These are phyloP conservation scores for Ogataea populi-albae DNA, from an alignment of 805 yeast genomes.

Conservation along the genomic window DNA sequence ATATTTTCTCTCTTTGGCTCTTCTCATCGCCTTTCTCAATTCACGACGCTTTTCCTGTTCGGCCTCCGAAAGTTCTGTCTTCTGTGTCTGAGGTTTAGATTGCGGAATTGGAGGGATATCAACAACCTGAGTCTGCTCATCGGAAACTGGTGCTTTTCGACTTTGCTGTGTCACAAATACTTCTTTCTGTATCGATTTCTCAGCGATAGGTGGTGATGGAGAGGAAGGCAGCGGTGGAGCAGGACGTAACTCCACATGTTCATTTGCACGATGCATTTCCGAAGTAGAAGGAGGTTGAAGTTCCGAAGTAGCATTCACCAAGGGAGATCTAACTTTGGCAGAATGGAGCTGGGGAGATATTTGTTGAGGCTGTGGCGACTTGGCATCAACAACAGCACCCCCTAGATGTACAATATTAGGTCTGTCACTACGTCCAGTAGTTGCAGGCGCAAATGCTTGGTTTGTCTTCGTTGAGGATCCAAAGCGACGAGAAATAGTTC, in stretches of 20 bases:
- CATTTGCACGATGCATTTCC: no score
- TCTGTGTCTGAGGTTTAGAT: conserved; percentile 20
- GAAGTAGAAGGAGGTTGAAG: no score
- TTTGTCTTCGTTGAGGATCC: conserved; percentile 8
- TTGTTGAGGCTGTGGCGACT: conserved; percentile 2
- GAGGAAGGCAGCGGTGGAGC: conserved; percentile 6
- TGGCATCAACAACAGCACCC: conserved; percentile 9
- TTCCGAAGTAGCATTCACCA: no score
- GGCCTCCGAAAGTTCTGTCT: conserved; percentile 48
- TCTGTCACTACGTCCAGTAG: conserved; percentile 5
- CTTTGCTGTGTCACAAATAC: not conserved
- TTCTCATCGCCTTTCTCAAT: conserved; percentile 76
- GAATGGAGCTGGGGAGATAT: not conserved
- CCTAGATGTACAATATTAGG: conserved; percentile 20
- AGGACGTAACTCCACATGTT: conserved; percentile 3
- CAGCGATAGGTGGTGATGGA: not conserved
- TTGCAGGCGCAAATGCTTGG: conserved; percentile 1
- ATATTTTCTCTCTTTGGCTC: conserved; percentile 66
- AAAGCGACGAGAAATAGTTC: conserved; percentile 29
- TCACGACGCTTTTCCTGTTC: conserved; percentile 38
- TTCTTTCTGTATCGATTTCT: not conserved
- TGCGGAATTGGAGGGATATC: conserved; percentile 32
- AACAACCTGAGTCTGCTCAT: conserved; percentile 1
- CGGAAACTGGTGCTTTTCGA: not conserved
- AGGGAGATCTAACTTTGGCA: no score